These are phyloP conservation scores for Trichoderma atrobrunneum DNA, from an alignment of 2,329 filamentous ascomycete genomes.

Conservation along the genomic window DNA sequence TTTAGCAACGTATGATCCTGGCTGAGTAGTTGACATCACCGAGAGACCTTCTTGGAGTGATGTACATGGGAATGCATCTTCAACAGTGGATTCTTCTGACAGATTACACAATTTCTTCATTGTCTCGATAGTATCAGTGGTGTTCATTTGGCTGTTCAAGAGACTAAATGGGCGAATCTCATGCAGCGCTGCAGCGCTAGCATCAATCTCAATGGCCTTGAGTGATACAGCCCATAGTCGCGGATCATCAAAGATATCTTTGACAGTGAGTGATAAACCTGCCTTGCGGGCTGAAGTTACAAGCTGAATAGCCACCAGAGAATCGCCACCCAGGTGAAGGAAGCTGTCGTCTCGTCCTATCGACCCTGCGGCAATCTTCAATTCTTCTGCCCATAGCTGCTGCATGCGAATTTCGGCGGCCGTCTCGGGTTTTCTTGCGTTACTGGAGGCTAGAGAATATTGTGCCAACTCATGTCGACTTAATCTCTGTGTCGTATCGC, in stretches of 20 bases:
- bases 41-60: conserved; percentile 39
- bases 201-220: not conserved
- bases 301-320: conserved; percentile 26
- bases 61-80: conserved; percentile 35
- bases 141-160: not conserved
- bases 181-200: no score
- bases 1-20: conserved; percentile 22
- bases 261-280: not conserved
- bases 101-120: not conserved
- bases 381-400: conserved; percentile 2
- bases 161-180: not conserved
- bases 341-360: conserved; percentile 34
- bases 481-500: not conserved
- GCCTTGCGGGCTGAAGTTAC: not conserved
- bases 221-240: not conserved
- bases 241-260: conserved; percentile 22
- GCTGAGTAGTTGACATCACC: conserved; percentile 30
- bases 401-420: conserved; percentile 5
- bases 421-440: not conserved
- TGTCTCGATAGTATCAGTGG: not conserved
- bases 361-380: not conserved
- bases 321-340: conserved; percentile 30
- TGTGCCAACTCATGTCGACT: not conserved
- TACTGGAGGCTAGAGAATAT: not conserved
- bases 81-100: conserved; percentile 4